Evolutionary conservation across 352 stramenopile genomes (phyloP).

Genomic region (Phytophthora litchii): DNA sequence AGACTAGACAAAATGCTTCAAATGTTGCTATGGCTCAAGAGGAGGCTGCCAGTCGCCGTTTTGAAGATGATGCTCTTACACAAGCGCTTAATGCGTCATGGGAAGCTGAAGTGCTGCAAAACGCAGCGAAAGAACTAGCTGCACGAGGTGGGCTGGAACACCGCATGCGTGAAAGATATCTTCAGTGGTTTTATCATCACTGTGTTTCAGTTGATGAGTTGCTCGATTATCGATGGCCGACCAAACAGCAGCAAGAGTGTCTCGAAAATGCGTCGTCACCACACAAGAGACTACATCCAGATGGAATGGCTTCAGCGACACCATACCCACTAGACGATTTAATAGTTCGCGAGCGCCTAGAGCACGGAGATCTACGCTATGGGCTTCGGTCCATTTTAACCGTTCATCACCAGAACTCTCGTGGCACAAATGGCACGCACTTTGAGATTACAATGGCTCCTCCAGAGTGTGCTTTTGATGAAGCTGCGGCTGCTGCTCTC

Average conservation of each 20-base stretch:
- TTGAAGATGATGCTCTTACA: slow-evolving; percentile 32
- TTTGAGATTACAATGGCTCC: slow-evolving; percentile 28
- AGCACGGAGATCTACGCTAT: slow-evolving; percentile 50
- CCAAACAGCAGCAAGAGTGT: slow-evolving; percentile 31
- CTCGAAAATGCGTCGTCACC: slow-evolving; percentile 10
- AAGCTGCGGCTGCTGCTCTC: slow-evolving; percentile 12
- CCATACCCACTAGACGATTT: slow-evolving; percentile 62
- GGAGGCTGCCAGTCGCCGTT: slow-evolving; percentile 40
- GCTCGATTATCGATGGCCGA: slow-evolving; percentile 61
- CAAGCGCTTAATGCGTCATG: slow-evolving; percentile 40
- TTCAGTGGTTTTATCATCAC: slow-evolving; percentile 68
- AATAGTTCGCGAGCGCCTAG: slow-evolving; percentile 49
- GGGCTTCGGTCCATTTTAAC: slow-evolving; percentile 53
- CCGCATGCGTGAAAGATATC: slow-evolving; percentile 48
- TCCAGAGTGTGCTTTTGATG: slow-evolving; percentile 27
- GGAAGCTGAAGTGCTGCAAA: slow-evolving; percentile 37
- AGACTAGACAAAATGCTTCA: slow-evolving; percentile 37
- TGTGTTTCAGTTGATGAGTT: slow-evolving; percentile 62
- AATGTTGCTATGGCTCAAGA: slow-evolving; percentile 47
- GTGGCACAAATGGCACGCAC: slow-evolving; percentile 20
- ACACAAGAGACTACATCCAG: slow-evolving; percentile 8
- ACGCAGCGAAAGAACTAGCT: slow-evolving; percentile 15
- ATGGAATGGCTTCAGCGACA: slow-evolving; percentile 9
- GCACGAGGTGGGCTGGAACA: slow-evolving; percentile 41
- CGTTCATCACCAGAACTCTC: slow-evolving; percentile 48